Percentiles rank a stretch among this genome's conserved stretches.
Evolutionary conservation across 192 early-diverging fungal genomes (phyloP).

Genomic region (Umbelopsis sp.): DNA sequence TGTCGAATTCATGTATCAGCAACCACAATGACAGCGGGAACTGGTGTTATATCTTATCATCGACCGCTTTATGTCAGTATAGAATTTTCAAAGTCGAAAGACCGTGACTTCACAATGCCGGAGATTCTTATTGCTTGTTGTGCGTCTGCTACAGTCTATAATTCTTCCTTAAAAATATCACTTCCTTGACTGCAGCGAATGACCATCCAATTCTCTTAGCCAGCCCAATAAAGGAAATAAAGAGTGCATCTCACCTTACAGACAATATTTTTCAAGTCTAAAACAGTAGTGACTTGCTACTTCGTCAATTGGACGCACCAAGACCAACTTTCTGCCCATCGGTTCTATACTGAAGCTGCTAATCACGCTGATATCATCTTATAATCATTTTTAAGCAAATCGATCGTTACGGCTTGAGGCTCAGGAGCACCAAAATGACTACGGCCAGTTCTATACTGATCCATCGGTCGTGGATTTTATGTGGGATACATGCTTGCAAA

Average conservation of each 20-base stretch:
- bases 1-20: background rate
- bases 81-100: background rate
- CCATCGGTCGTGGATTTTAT: conserved; percentile 54
- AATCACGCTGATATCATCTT: conserved; percentile 46
- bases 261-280: conserved; percentile 43
- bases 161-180: conserved; percentile 32
- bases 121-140: conserved; percentile 40
- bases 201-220: background rate
- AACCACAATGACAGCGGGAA: background rate
- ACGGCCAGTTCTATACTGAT: conserved; percentile 64
- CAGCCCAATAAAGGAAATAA: conserved; percentile 19
- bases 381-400: conserved; percentile 52
- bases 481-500: conserved; percentile 49
- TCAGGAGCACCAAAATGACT: conserved; percentile 63
- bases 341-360: conserved; percentile 24
- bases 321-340: background rate
- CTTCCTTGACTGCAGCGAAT: conserved; percentile 1
- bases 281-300: background rate
- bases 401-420: conserved; percentile 48
- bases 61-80: background rate
- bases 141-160: conserved; percentile 51
- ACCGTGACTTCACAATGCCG: background rate
- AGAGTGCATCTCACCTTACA: conserved; percentile 35
- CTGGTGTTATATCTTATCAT: background rate
- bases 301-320: background rate